Evolutionary conservation across 164 flowering plant species (phyloP), one percentile per base, ranked within the genome.

Genomic region (Annona cherimola): DNA sequence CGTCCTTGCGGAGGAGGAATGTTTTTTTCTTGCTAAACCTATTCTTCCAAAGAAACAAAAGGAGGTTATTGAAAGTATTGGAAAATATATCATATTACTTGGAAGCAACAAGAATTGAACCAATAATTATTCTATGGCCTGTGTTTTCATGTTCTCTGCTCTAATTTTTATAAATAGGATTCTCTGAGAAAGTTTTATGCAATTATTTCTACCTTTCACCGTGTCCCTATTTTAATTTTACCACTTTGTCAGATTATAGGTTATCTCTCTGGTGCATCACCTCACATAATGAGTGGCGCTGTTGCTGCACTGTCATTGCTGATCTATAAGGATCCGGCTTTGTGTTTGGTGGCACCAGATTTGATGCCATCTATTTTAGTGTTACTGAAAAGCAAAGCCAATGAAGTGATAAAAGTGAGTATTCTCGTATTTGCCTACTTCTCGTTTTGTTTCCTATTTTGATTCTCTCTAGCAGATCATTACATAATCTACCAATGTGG

Each of bases 271-370:
- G 94, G 90, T 65, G 80, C 97, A 63, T 85, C 97, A 75, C 96
- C 99, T 69, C 89, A 89, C 35, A 86, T 91, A 71, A 91, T 77
- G 77, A 95, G 97, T 79, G 99, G 89, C 76, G 98, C 94, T 64
- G 86, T 95, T 41, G 88, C 99, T 78, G 98, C 90, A 35, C 84
- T 95, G 45, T 95, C 99, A 26, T 77, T 91, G 68, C 78, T 95
- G 71, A 81, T 91, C n/a, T 84, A 87, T 75, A 80, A 82, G 55
- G 92, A 93, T 45, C 71, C 83, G 12, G 78, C 85, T 44, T 71
- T 87, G 46, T 88, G 90, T 77, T 72, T 84, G 70, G 82, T 80
- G 12, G 75, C 85, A 45, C 93, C 97, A 19, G 90, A 88, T 54
- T 77, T 93, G 54, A 78, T 95, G 42, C 89, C 96, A 18, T 84